Evolutionary conservation across 371 early-diverging fungal genomes (phyloP).

Genomic region (Mucor plumbeus): DNA sequence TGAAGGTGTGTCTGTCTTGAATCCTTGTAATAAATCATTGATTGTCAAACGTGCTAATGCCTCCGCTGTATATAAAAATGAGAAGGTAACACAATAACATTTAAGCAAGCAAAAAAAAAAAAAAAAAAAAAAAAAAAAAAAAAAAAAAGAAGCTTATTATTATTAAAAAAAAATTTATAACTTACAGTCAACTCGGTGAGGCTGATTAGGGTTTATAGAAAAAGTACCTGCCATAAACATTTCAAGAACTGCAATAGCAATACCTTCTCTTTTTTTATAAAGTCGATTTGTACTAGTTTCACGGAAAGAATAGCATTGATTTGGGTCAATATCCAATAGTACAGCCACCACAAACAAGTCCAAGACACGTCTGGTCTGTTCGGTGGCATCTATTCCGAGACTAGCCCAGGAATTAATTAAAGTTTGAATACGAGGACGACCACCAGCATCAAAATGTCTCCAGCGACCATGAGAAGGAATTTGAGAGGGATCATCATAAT

Average conservation of each 20-base stretch:
- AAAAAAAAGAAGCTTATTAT: no score
- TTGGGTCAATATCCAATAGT: constrained; percentile 88
- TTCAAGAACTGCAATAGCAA: constrained; percentile 83
- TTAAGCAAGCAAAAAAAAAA: neutral
- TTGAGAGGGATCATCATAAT: constrained; percentile 51
- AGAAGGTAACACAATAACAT: neutral
- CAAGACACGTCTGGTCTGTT: constrained; percentile 73
- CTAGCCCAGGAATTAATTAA: constrained; percentile 54
- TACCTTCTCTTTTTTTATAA: constrained; percentile 77
- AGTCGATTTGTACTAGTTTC: constrained; percentile 56
- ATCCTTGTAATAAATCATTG: constrained; percentile 60
- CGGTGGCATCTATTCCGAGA: constrained; percentile 51
- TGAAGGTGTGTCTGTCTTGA: constrained; percentile 75
- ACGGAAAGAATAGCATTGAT: constrained; percentile 72
- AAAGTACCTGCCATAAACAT: constrained; percentile 85
- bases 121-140: no score
- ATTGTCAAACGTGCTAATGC: constrained; percentile 62
- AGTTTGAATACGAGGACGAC: constrained; percentile 58
- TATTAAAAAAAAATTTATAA: neutral
- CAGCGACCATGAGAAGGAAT: constrained; percentile 89
- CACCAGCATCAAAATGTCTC: constrained; percentile 83
- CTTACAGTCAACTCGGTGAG: constrained; percentile 78
- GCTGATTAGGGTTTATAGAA: constrained; percentile 63
- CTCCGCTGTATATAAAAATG: constrained; percentile 29
- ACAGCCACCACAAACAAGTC: constrained; percentile 88